A percentile compares a stretch with the other conserved stretches of the same genome.
Evolutionary conservation across 805 yeast species (phyloP).

Genomic region (Ogataea philodendri): DNA sequence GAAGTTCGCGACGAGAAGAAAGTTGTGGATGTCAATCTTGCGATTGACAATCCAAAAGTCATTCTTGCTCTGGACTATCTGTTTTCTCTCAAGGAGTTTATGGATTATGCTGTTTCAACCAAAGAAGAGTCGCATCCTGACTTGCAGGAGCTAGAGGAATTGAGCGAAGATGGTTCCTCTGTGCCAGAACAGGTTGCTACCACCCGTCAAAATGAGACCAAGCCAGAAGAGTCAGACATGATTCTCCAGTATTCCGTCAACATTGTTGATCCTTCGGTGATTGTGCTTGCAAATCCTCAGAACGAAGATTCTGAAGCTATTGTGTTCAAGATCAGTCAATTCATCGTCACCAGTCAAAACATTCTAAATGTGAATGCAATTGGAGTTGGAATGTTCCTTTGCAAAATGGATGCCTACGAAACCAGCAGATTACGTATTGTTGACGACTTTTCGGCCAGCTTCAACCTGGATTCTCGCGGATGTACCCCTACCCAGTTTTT

Average conservation of each 20-base stretch:
- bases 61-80: conserved; percentile 85
- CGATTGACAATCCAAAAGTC: conserved; percentile 76
- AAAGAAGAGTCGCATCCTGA: conserved; percentile 17
- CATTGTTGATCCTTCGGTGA: conserved; percentile 71
- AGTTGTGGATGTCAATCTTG: conserved; percentile 50
- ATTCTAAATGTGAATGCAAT: conserved; percentile 64
- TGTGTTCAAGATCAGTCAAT: conserved; percentile 83
- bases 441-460: conserved; percentile 83
- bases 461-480: conserved; percentile 69
- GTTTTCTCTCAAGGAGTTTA: conserved; percentile 67
- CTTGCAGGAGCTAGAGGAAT: conserved; percentile 1
- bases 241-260: conserved; percentile 41
- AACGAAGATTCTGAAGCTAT: conserved; percentile 74
- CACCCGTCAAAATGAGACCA: conserved; percentile 12
- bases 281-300: conserved; percentile 78
- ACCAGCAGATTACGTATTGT: conserved; percentile 65
- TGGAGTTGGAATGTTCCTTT: conserved; percentile 83
- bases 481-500: conserved; percentile 56
- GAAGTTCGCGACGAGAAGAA: conserved; percentile 39
- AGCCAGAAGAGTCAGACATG: conserved; percentile 7
- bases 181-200: conserved; percentile 1
- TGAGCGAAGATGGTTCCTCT: background rate
- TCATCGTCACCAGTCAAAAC: conserved; percentile 66
- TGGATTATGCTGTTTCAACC: conserved; percentile 44
- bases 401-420: conserved; percentile 68